Evolutionary conservation across 331 rosid genomes (phyloP).

Genomic region (Quercus phellos): DNA sequence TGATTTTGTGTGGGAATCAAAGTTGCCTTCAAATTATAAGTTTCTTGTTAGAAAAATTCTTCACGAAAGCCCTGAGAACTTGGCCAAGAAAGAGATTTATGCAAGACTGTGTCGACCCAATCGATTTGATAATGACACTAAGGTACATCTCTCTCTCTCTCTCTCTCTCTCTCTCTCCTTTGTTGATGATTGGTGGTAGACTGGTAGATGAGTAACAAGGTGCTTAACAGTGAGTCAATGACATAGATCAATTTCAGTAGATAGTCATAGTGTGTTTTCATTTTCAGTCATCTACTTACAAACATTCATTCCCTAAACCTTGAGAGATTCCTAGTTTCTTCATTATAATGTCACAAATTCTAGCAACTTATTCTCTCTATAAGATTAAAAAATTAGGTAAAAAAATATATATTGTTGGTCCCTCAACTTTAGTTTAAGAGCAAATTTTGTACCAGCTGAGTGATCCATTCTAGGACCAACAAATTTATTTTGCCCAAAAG

Average conservation of each 20-base stretch:
- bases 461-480: too few species aligned
- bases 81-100: constrained; percentile 55
- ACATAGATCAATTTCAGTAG: too few species aligned
- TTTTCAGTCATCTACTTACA: too few species aligned
- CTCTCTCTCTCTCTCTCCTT: neutral
- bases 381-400: too few species aligned
- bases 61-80: neutral
- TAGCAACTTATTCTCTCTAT: neutral
- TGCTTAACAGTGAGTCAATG: neutral
- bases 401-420: too few species aligned
- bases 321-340: neutral
- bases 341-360: neutral
- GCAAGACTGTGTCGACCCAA: constrained; percentile 46
- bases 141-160: constrained; percentile 27
- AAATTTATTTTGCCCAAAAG: too few species aligned
- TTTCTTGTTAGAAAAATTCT: constrained; percentile 38
- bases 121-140: constrained; percentile 54
- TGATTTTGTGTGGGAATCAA: constrained; percentile 70
- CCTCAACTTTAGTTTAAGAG: too few species aligned
- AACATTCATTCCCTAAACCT: too few species aligned
- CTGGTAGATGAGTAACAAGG: neutral
- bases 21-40: constrained; percentile 49
- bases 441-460: too few species aligned
- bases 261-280: too few species aligned
- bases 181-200: neutral